Base-by-base conservation (phyloP, 2,329 filamentous ascomycete genomes). In the Drechslerella stenobrocha region DNA sequence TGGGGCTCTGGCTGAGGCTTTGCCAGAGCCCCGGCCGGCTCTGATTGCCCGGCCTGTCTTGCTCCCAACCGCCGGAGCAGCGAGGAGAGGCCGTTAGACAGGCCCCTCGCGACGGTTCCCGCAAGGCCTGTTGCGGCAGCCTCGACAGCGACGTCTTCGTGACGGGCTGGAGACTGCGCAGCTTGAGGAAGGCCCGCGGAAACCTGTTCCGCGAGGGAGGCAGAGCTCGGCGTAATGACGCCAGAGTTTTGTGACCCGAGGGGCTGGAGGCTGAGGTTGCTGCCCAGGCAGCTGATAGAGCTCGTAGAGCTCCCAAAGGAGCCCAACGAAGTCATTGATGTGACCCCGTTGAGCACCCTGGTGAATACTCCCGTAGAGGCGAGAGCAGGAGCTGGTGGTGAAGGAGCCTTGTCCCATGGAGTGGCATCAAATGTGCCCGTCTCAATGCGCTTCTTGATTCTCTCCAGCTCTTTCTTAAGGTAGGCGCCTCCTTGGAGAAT, bases 21-120 rank as follows among this genome's bases (percentile, higher is more conserved):
- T 34, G 26, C 20, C 42, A 48, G 37, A 20, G 13, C 13, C 6
- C 3, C 13, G 22, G 37, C 59, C 48, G 59, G 51, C 15, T 13
- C 13, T 20, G 37, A 20, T 3, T 50, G 44, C 46, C 51, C 44
- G 35, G 28, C 51, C 45, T 51, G 42, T 35, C 28, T 26, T 8
- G 52, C 52, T 57, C 59, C 59, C 46, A 65, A 65, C 51, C 59
- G 59, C 40, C 42, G 57, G 37, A 65, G 45, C 34, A 65, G 30
- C 4, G 59, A 46, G 20, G 59, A 20, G 22, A 65, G 57, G 9
- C 59, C 59, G 42, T 11, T 52, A 3, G 45, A 34, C 13, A 65
- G 45, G 3, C 13, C 35, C 46, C 42, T 65, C 28, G 59, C 52
- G 40, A 65, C 51, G 11, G 46, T 52, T 34, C 52, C 59, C 22